These are phyloP conservation scores for Alternaria arborescens DNA, from an alignment of 2,329 filamentous ascomycete species.

Conservation along the genomic window DNA sequence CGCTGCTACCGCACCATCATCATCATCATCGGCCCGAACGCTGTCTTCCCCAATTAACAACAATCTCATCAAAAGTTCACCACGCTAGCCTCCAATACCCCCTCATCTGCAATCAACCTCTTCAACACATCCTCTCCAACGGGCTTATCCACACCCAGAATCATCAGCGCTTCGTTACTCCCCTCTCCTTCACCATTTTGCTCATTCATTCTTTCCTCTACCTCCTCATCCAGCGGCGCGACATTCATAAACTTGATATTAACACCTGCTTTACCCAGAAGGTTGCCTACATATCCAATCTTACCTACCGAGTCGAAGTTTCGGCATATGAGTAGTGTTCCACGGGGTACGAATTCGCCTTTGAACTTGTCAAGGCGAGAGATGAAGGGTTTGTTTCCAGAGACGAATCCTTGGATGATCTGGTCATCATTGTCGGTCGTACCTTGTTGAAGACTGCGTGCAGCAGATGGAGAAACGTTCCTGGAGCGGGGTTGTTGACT, in stretches of 20 bases:
- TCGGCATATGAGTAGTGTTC: conserved; percentile 77
- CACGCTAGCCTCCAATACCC: conserved; percentile 62
- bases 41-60: neutral
- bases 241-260: conserved; percentile 87
- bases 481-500: conserved; percentile 36
- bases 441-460: conserved; percentile 17
- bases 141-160: conserved; percentile 74
- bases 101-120: conserved; percentile 59
- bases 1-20: neutral
- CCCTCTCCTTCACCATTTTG: conserved; percentile 16
- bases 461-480: conserved; percentile 41
- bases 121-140: conserved; percentile 66
- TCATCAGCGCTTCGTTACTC: conserved; percentile 79
- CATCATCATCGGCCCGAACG: neutral
- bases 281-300: conserved; percentile 79
- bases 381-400: conserved; percentile 71
- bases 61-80: conserved; percentile 52
- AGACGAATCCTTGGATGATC: conserved; percentile 72
- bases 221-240: conserved; percentile 61
- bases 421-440: conserved; percentile 53
- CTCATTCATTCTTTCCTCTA: conserved; percentile 33
- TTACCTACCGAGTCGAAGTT: conserved; percentile 85
- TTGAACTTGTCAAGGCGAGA: conserved; percentile 77
- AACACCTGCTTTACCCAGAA: conserved; percentile 73
- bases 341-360: conserved; percentile 76